Evolutionary conservation across 192 early-diverging fungal genomes (phyloP).

Genomic region (Anaeromyces robustus): DNA sequence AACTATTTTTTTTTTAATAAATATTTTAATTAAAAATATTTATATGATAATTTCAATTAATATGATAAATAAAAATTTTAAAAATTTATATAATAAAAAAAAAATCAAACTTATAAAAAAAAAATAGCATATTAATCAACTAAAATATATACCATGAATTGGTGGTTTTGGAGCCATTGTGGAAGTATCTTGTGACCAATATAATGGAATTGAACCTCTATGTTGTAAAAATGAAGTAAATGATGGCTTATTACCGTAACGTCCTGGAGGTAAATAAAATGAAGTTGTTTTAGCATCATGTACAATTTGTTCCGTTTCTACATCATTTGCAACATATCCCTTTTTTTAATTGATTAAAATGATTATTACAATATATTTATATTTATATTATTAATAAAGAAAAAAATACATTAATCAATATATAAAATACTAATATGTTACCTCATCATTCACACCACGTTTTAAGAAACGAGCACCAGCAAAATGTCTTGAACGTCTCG

Average conservation of each 20-base stretch:
- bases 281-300: slow-evolving; percentile 78
- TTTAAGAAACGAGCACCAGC: slow-evolving; percentile 94
- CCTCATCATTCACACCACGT: slow-evolving; percentile 80
- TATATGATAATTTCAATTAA: neutral
- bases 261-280: slow-evolving; percentile 49
- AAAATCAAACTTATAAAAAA: no score
- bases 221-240: slow-evolving; percentile 96
- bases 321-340: slow-evolving; percentile 96
- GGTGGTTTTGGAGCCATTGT: slow-evolving; percentile 88
- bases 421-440: slow-evolving; percentile 11
- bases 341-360: slow-evolving; percentile 8
- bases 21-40: neutral
- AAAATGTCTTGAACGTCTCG: slow-evolving; percentile 81
- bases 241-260: slow-evolving; percentile 26
- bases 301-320: slow-evolving; percentile 97
- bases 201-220: slow-evolving; percentile 87
- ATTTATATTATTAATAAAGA: slow-evolving; percentile 3
- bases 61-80: no score
- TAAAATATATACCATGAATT: slow-evolving; percentile 38
- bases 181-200: slow-evolving; percentile 88
- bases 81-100: no score
- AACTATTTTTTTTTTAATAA: slow-evolving; percentile 22
- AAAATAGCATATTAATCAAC: neutral
- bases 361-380: slow-evolving; percentile 3
- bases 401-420: neutral